Conservation (phyloP, 2,329 filamentous ascomycete species). For the Neopestalotiopsis clavispora region DNA sequence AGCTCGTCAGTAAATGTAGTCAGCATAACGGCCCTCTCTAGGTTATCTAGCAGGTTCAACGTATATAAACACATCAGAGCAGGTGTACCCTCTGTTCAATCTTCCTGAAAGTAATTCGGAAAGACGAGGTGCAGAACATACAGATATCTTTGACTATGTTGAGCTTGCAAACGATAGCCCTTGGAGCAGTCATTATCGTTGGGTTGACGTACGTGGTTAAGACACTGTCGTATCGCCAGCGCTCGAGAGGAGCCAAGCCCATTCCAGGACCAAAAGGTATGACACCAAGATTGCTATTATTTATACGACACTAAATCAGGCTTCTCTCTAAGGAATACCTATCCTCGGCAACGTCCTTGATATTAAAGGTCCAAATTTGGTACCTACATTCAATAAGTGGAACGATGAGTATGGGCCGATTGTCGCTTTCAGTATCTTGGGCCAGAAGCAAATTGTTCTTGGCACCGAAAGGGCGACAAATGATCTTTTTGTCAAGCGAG, state of each 20-base stretch:
- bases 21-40: no score
- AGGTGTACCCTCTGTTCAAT: not conserved
- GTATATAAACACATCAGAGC: no score
- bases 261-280: slow-evolving; percentile 13
- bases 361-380: not conserved
- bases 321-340: not conserved
- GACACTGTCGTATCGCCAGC: not conserved
- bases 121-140: not conserved
- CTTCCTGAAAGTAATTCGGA: not conserved
- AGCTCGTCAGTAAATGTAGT: no score
- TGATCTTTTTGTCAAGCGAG: slow-evolving; percentile 17
- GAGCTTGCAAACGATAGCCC: not conserved
- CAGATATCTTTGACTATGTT: not conserved
- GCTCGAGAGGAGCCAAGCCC: not conserved
- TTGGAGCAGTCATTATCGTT: not conserved
- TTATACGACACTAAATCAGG: not conserved
- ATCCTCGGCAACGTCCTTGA: slow-evolving; percentile 3
- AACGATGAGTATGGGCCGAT: slow-evolving; percentile 11
- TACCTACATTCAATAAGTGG: slow-evolving; percentile 16
- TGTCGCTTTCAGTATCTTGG: not conserved
- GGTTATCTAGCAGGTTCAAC: no score
- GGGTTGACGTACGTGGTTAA: slow-evolving; percentile 1
- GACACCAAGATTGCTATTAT: not conserved
- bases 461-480: not conserved
- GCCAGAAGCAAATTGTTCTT: slow-evolving; percentile 16